Evolutionary conservation across 2,329 filamentous ascomycete species (phyloP).

Genomic region (Tolypocladium paradoxum): DNA sequence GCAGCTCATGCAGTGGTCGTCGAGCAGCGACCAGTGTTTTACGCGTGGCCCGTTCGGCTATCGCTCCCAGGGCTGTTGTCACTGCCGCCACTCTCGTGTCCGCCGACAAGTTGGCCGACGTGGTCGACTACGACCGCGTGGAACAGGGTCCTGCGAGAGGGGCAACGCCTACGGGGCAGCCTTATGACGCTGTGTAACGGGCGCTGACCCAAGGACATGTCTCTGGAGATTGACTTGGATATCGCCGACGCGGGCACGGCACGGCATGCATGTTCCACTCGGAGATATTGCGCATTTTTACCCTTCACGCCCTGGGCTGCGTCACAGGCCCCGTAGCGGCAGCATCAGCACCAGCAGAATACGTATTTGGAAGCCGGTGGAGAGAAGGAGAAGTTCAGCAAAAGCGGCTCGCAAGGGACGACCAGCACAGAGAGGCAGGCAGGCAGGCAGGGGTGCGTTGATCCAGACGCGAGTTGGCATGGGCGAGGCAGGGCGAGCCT

Average conservation of each 20-base stretch:
- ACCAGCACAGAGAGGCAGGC: not conserved
- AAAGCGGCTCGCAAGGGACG: not conserved
- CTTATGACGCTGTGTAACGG: not conserved
- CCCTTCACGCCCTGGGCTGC: not conserved
- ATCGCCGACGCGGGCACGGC: not conserved
- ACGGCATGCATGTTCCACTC: not conserved
- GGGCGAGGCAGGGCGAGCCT: not conserved
- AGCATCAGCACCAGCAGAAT: too few species aligned
- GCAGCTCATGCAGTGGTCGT: too few species aligned
- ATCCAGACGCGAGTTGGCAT: not conserved
- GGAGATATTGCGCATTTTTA: not conserved
- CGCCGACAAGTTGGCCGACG: not conserved
- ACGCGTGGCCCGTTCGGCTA: not conserved
- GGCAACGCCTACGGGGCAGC: not conserved
- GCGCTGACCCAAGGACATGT: not conserved
- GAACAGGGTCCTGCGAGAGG: not conserved
- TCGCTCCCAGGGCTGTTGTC: not conserved
- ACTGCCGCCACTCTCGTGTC: not conserved
- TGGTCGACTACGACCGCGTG: not conserved
- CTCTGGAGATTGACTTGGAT: not conserved
- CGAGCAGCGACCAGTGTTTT: not conserved
- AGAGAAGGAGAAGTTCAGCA: not conserved
- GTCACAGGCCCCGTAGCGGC: not conserved
- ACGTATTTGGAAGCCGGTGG: too few species aligned
- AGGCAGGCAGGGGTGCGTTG: not conserved